Base-by-base conservation (phyloP, 768 basidiomycete genomes). In the Mrakia blollopis region DNA sequence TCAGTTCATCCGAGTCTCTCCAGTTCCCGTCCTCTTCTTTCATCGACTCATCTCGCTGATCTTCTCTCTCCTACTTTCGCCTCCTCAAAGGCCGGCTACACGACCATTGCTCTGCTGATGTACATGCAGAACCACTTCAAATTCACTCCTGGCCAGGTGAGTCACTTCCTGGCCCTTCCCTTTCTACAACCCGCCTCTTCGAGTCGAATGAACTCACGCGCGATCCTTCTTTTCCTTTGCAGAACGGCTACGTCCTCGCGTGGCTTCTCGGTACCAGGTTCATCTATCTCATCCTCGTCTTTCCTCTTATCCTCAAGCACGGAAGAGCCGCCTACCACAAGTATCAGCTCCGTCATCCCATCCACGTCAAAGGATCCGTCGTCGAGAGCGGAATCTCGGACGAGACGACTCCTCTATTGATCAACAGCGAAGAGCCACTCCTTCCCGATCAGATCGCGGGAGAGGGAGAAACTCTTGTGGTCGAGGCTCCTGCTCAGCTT, bases 161-260 rank as follows among this genome's bases (percentile, higher is more conserved):
- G 37, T 4, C 10, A 21, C 11, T 5, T 2, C 25, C 30, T 63
- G 39, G 39, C 60, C 25, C 30, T n/a, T n/a, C n/a, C n/a, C n/a
- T n/a, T n/a, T n/a, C n/a, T n/a, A n/a, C n/a, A n/a, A n/a, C n/a
- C n/a, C n/a, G 10, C 32, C 61, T 62, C 23, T 30, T 35, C 44
- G 60, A 68, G 13, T 39, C 18, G 28, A n/a, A 30, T 7, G 13
- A 50, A 50, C 47, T 50, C 16, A 50, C 47, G 65, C 39, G 30
- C 28, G 67, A 44, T n/a, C 5, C 9, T n/a, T 69, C 10, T 8
- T 28, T 69, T 28, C 16, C 1, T 44, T 28, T 44, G 11, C 2
- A 69, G 67, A 63, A 63, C 62, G 62, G 62, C 62, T 63, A 32
- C 35, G n/a, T 63, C 32, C n/a, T 63, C 11, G 62, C 62, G 10